phyloP scores from a whole-genome alignment of 2,329 filamentous ascomycete genomes.

The Hypomyces perniciosus region DNA sequence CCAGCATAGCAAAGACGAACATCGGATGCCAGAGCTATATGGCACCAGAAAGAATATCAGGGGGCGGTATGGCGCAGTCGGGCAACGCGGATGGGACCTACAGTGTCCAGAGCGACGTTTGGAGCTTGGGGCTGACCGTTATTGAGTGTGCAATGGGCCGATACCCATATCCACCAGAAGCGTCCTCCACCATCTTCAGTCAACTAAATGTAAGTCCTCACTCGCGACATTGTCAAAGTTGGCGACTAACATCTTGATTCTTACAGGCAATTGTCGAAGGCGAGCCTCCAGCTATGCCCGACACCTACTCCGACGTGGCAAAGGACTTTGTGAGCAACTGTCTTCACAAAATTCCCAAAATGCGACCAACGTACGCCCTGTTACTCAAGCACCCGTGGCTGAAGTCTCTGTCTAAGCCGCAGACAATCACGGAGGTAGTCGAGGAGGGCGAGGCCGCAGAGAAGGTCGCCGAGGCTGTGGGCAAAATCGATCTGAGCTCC shows the following conservation, averaged over 20 bases:
- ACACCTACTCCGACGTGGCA: slow-evolving; percentile 71
- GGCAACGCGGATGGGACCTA: slow-evolving; percentile 76
- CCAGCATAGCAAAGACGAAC: slow-evolving; percentile 96
- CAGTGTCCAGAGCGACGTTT: slow-evolving; percentile 96
- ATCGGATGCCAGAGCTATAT: slow-evolving; percentile 99
- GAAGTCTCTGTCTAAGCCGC: slow-evolving; percentile 64
- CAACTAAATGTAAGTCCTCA: slow-evolving; percentile 76
- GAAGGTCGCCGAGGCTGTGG: slow-evolving; percentile 37
- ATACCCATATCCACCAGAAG: slow-evolving; percentile 95
- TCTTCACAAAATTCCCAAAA: slow-evolving; percentile 84
- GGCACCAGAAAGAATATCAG: slow-evolving; percentile 92
- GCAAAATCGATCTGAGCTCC: slow-evolving; percentile 36
- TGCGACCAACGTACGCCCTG: slow-evolving; percentile 90
- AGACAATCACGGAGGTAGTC: slow-evolving; percentile 65
- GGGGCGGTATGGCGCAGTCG: slow-evolving; percentile 69
- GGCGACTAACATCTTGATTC: slow-evolving; percentile 11
- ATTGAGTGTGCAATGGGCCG: slow-evolving; percentile 93
- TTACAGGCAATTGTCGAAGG: slow-evolving; percentile 91
- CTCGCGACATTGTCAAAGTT: not conserved
- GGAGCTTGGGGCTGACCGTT: slow-evolving; percentile 89
- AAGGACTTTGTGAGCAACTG: slow-evolving; percentile 84
- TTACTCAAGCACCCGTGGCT: slow-evolving; percentile 89
- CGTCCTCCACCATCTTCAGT: slow-evolving; percentile 97
- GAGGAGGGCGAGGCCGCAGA: slow-evolving; percentile 54
- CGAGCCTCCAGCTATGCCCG: slow-evolving; percentile 83